Evolutionary conservation across 805 yeast species (phyloP), one percentile per base, ranked within the genome.

Genomic region (Starmerella floris): DNA sequence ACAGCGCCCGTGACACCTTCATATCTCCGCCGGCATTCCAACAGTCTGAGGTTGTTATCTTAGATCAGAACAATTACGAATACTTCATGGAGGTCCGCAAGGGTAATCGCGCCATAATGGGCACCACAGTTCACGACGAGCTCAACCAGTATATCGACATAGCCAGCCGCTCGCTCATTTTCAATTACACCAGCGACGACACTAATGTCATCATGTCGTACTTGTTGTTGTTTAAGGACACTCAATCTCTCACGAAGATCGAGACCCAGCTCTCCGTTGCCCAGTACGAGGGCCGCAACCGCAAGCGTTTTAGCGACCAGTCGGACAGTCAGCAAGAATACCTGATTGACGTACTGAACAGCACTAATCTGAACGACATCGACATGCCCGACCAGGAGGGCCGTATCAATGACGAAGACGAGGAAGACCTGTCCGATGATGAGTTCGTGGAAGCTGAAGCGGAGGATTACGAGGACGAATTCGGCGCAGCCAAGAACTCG

Each of bases 101-200:
- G 1, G 46, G 53, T 4, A 51, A 51, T 2, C 52, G 56, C 4
- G 51, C 57, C 2, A 42, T 63, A 19, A 45, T 75, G 4, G 72
- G 70, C 1, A 58, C 68, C 4, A 57, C 56, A 3, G 57, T 79
- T 20, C 56, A 64, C 10, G 67, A 72, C 11, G 67, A 68, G 23
- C 62, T 83, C 60, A 76, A 72, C 54, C 83, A 91, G 2, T 66
- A 71, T n/a, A 77, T 82, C 56, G 75, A 77, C 55, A 68, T 65
- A 47, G 75, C 70, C 45, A 62, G 69, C 26, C 50, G 59, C 13
- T 68, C 82, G 1, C 79, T 84, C 51, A 69, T 79, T 13, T 84
- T 83, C 68, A 79, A 81, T 56, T 68, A 72, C 48, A 62, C 60
- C 23, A 51, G 62, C 4, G 67, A 58, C 4, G 67, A 58, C 4